Base-by-base conservation (phyloP, 169 alveolate genomes). In the Cryptosporidium sp. region DNA sequence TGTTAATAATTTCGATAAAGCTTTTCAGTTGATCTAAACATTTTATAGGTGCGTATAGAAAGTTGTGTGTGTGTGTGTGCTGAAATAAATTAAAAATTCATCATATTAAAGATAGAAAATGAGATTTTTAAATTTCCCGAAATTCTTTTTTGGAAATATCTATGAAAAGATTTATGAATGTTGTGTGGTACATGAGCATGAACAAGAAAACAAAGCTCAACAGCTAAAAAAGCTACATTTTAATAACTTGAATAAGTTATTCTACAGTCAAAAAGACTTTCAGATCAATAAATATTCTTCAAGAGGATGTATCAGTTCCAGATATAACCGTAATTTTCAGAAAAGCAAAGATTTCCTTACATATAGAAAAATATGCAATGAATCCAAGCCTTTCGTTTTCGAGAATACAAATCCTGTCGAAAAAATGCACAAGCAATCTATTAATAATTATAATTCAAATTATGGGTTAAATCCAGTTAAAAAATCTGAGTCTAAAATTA, bases 31-130 rank as follows among this genome's bases (percentile, higher is more conserved):
- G 29, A 8, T 23, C 12, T 52, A 18, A 73, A 26, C 18, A 37
- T 16, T 45, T 9, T 58, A 26, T 73, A 21, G 26, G 69, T 73
- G 86, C 35, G 86, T 35, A 59, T 48, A 55, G 23, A 21, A 23
- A 69, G 1, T 3, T 43, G 70, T 51, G 71, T 59, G 65, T 37
- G 37, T 55, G 18, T 73, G 86, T 58, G 71, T 73, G 71, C 37
- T 23, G 8, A n/a, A 55, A n/a, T 2, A 55, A 55, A 26, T 55
- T 21, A 2, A n/a, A 2, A n/a, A 21, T 23, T 55, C 7, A 5
- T n/a, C 23, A 12, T 14, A 8, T 48, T 14, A 48, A 48, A 16
- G 21, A 21, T 16, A 55, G 7, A 55, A 55, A 55, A 55, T 55
- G 67, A 37, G 21, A 7, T 26, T 55, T 23, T 55, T 55, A 55